Conservation (phyloP, 768 basidiomycete species). For the Wakefieldia striispora region DNA sequence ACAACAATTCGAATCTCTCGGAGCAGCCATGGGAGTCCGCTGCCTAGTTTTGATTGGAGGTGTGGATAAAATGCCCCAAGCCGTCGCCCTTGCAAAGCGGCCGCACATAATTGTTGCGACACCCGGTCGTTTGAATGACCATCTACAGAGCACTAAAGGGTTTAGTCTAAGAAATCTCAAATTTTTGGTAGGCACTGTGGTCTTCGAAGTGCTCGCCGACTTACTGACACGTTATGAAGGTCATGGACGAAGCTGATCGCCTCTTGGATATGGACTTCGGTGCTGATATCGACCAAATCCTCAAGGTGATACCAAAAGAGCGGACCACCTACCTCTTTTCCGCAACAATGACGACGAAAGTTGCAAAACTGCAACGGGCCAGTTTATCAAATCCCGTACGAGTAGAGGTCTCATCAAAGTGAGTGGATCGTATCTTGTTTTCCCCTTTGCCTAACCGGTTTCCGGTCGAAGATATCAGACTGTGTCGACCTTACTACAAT, state of each 20-base stretch:
- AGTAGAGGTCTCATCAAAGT: constrained; percentile 94
- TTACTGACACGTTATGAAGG: constrained; percentile 45
- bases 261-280: constrained; percentile 97
- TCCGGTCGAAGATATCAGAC: constrained; percentile 78
- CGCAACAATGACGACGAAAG: constrained; percentile 98
- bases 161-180: constrained; percentile 84
- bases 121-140: constrained; percentile 89
- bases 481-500: constrained; percentile 90
- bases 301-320: constrained; percentile 92
- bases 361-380: constrained; percentile 92
- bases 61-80: constrained; percentile 86
- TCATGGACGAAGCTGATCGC: constrained; percentile 97
- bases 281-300: constrained; percentile 91
- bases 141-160: constrained; percentile 96
- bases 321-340: constrained; percentile 96
- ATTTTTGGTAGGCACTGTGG: constrained; percentile 65
- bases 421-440: constrained; percentile 26
- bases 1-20: constrained; percentile 92
- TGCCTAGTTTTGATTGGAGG: constrained; percentile 94
- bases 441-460: background rate
- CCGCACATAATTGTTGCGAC: constrained; percentile 97
- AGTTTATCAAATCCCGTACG: constrained; percentile 91
- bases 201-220: background rate
- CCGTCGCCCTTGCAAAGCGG: constrained; percentile 87
- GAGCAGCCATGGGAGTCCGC: constrained; percentile 89